Base-by-base conservation (phyloP, 352 stramenopile genomes). In the Hyaloperonospora brassicae region DNA sequence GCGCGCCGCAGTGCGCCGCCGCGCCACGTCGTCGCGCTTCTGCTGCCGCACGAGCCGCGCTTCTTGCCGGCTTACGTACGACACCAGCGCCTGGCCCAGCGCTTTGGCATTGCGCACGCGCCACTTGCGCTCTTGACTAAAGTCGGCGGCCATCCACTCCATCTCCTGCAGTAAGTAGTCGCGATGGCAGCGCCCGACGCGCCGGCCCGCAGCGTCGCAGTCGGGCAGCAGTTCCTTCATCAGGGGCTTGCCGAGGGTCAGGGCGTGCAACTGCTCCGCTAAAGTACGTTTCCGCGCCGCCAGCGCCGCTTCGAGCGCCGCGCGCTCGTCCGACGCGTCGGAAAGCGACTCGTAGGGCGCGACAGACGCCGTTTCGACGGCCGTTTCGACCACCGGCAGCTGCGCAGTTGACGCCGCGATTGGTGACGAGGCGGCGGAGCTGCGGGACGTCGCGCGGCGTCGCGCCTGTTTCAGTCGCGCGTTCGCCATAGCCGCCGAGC, bases 91-190 rank as follows among this genome's bases (percentile, higher is more conserved):
- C 45, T 80, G 79, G 2, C 66, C 65, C 31, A 95, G 57, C 57
- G 76, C 83, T 34, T 91, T 93, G 12, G 78, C 78, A 45, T 78
- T 76, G 50, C 85, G 84, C 13, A 78, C 24, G 22, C 93, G 83
- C 68, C 86, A 93, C 57, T 91, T 89, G 42, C 87, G 71, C 64
- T 98, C 93, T 52, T 95, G 79, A 27, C 65, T 52, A 66, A 98
- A 98, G 55, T 98, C 93, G 1, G 87, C 84, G 5, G 89, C 73
- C 86, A 98, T 96, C 93, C 92, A 98, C 57, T 88, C 73, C 82
- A 92, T 92, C 59, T 92, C 82, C 52, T 92, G 82, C 1, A 92
- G 67, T 22, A 92, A 49, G 55, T 79, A 92, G 66, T 93, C 82
- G 25, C 73, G 73, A 59, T 90, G 80, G 6, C 50, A 59, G 27